Percentiles rank a stretch among this genome's conserved stretches.
Evolutionary conservation across 2,329 filamentous ascomycete species (phyloP).

Genomic region (Fusarium sororula): DNA sequence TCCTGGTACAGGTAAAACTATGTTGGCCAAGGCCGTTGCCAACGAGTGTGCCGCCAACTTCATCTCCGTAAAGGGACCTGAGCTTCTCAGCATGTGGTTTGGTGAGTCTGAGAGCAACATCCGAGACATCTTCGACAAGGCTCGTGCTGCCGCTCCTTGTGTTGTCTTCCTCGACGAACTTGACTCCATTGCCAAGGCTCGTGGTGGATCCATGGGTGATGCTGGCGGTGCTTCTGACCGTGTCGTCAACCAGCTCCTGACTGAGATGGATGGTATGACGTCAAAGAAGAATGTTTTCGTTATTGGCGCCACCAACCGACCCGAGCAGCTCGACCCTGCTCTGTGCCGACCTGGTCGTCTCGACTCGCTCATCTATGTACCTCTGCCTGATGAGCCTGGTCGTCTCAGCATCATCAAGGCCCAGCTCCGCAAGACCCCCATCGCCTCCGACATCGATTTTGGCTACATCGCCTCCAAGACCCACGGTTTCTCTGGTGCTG

Average conservation of each 20-base stretch:
- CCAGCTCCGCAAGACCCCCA: conserved; percentile 97
- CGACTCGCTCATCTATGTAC: conserved; percentile 97
- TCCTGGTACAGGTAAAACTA: conserved; percentile 99
- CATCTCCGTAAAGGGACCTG: conserved; percentile 98
- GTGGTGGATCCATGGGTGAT: conserved; percentile 95
- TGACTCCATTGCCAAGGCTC: conserved; percentile 98
- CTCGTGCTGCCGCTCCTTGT: conserved; percentile 95
- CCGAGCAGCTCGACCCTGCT: conserved; percentile 97
- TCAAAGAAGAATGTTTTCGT: conserved; percentile 99
- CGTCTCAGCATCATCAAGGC: conserved; percentile 91
- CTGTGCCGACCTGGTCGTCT: conserved; percentile 98
- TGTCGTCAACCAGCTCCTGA: conserved; percentile 99
- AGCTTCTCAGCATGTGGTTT: conserved; percentile 99
- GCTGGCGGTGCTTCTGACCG: conserved; percentile 98
- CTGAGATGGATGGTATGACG: conserved; percentile 99
- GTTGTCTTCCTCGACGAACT: conserved; percentile 99
- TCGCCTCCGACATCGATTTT: conserved; percentile 86
- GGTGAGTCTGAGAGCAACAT: conserved; percentile 99
- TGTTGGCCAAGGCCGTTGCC: conserved; percentile 98
- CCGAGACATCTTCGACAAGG: conserved; percentile 99
- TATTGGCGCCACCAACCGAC: conserved; percentile 97
- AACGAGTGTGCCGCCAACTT: conserved; percentile 99
- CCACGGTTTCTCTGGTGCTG: conserved; percentile 98
- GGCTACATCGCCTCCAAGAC: conserved; percentile 95
- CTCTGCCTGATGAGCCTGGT: conserved; percentile 89